These are phyloP conservation scores for Nakazawaea sp. DNA, from an alignment of 805 yeast genomes.

Conservation along the genomic window DNA sequence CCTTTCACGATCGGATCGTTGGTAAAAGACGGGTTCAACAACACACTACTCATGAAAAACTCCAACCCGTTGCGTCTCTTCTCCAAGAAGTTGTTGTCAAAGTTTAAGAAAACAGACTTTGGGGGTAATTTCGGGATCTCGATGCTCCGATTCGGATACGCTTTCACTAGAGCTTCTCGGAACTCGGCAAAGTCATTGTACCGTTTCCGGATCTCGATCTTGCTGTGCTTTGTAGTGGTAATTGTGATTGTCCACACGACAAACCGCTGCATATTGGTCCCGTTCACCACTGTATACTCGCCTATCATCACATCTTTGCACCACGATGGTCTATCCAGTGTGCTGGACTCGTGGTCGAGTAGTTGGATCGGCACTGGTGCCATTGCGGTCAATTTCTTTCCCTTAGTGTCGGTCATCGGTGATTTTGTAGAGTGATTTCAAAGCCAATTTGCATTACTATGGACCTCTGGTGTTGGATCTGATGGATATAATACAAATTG, in stretches of 20 bases:
- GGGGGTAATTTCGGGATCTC: conserved; percentile 47
- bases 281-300: conserved; percentile 23
- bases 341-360: conserved; percentile 22
- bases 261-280: conserved; percentile 19
- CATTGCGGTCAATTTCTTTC: conserved; percentile 15
- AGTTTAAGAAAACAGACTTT: conserved; percentile 36
- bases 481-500: too few species aligned
- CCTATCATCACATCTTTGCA: conserved; percentile 23
- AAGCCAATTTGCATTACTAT: too few species aligned
- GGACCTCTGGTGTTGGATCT: too few species aligned
- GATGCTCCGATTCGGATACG: conserved; percentile 28
- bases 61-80: conserved; percentile 50
- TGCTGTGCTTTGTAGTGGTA: conserved; percentile 24
- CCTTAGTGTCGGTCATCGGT: too few species aligned
- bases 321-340: conserved; percentile 16
- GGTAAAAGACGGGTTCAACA: conserved; percentile 41
- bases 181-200: conserved; percentile 58
- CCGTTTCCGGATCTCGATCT: conserved; percentile 46
- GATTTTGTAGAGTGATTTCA: too few species aligned
- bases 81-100: conserved; percentile 41
- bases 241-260: conserved; percentile 20
- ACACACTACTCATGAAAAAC: conserved; percentile 47
- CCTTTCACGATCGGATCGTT: conserved; percentile 29
- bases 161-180: conserved; percentile 27
- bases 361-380: conserved; percentile 35